These are phyloP conservation scores for Ambrosia hybrid DNA, from an alignment of 140 eudicot genomes.

Conservation along the genomic window DNA sequence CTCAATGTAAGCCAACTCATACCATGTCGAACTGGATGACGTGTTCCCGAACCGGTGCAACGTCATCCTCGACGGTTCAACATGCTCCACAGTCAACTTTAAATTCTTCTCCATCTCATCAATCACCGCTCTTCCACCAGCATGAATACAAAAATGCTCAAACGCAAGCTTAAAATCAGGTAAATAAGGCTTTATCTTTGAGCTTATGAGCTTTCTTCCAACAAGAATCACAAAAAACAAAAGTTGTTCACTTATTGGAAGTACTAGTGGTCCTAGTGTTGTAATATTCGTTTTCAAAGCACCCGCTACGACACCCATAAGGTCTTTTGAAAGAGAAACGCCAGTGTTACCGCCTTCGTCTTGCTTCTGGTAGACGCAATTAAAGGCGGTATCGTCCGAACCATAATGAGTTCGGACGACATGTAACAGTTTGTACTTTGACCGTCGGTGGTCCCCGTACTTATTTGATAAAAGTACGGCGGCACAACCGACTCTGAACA, in stretches of 20 bases:
- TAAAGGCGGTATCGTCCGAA: slow-evolving; percentile 26
- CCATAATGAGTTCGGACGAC: slow-evolving; percentile 44
- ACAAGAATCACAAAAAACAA: slow-evolving; percentile 39
- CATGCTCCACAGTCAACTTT: slow-evolving; percentile 37
- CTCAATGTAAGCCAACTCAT: slow-evolving; percentile 56
- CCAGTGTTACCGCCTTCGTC: slow-evolving; percentile 51
- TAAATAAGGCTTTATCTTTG: slow-evolving; percentile 40
- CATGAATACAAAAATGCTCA: slow-evolving; percentile 64
- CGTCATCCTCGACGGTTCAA: slow-evolving; percentile 69
- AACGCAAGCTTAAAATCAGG: slow-evolving; percentile 65
- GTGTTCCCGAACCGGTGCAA: slow-evolving; percentile 69
- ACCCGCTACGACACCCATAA: slow-evolving; percentile 50
- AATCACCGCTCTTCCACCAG: slow-evolving; percentile 71
- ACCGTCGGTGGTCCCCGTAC: slow-evolving; percentile 13
- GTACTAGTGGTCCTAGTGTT: slow-evolving; percentile 51
- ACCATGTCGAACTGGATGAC: slow-evolving; percentile 74
- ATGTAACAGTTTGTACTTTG: slow-evolving; percentile 44
- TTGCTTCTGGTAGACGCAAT: slow-evolving; percentile 47
- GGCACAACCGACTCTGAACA: slow-evolving; percentile 43
- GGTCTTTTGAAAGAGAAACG: slow-evolving; percentile 51
- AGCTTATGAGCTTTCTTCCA: slow-evolving; percentile 29
- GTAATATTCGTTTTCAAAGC: slow-evolving; percentile 57
- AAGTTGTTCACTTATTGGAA: slow-evolving; percentile 55
- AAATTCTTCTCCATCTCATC: slow-evolving; percentile 65
- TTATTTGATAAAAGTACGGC: slow-evolving; percentile 43